Percentiles rank a stretch among this genome's conserved stretches.
Conservation (phyloP, 2,329 filamentous ascomycete genomes). For the Didymella arachidicola region DNA sequence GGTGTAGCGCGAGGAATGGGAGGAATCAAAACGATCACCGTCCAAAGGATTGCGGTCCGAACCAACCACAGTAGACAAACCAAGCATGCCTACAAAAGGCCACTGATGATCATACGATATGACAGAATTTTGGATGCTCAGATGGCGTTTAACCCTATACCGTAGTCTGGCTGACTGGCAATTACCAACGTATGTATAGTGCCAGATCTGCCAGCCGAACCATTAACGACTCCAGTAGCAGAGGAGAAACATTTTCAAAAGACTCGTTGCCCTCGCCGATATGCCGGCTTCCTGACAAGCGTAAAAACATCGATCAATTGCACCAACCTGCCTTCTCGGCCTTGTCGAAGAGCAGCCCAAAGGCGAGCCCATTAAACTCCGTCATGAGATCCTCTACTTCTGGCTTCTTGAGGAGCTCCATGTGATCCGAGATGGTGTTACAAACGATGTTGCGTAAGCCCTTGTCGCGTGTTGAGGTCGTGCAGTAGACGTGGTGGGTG, state of each 20-base stretch:
- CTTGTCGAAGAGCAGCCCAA: not conserved
- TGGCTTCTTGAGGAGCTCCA: not conserved
- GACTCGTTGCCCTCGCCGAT: no score
- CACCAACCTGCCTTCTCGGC: not conserved
- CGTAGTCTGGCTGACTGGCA: no score
- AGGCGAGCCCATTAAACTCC: not conserved
- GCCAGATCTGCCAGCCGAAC: no score
- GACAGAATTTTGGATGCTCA: no score
- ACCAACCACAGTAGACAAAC: not conserved
- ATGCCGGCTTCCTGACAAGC: no score
- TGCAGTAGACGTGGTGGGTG: not conserved
- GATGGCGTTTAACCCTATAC: no score
- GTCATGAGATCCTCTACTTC: not conserved
- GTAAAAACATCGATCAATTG: not conserved
- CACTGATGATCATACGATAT: not conserved
- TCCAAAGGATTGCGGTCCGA: not conserved
- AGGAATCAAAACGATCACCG: not conserved
- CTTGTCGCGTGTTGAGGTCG: not conserved
- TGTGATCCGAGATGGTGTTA: not conserved
- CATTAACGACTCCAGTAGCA: no score
- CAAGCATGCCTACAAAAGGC: not conserved
- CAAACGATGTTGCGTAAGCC: not conserved
- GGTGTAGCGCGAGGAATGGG: not conserved
- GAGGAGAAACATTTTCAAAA: no score
- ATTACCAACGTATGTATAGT: no score